Evolutionary conservation across 2,329 filamentous ascomycete species (phyloP).

Genomic region (Calonectria pseudoreteaudii): DNA sequence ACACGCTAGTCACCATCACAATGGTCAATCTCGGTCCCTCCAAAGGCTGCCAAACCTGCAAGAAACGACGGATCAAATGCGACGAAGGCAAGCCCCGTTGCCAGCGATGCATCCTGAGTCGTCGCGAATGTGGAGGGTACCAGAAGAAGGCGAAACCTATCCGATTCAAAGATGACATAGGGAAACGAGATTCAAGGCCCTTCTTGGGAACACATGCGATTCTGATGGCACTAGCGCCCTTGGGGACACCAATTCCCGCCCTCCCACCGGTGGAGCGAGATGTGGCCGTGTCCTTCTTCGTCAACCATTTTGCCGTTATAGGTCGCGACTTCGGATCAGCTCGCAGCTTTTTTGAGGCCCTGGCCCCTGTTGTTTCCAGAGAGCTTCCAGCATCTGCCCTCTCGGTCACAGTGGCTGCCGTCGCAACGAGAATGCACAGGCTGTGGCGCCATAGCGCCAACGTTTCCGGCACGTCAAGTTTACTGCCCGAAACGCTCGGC

Average conservation of each 20-base stretch:
- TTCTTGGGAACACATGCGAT: neutral
- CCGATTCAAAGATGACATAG: slow-evolving; percentile 19
- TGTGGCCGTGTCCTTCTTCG: slow-evolving; percentile 21
- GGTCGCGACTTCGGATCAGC: slow-evolving; percentile 15
- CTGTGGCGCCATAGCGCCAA: slow-evolving; percentile 15
- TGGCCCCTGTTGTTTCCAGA: slow-evolving; percentile 15
- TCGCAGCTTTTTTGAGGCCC: slow-evolving; percentile 26
- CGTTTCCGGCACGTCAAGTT: neutral
- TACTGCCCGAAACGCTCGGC: neutral
- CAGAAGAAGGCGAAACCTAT: slow-evolving; percentile 7
- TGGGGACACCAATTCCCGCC: neutral
- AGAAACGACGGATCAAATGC: slow-evolving; percentile 25
- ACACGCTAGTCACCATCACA: neutral
- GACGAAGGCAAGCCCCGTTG: slow-evolving; percentile 28
- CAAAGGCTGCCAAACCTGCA: slow-evolving; percentile 29
- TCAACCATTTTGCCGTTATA: slow-evolving; percentile 15
- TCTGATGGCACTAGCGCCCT: neutral
- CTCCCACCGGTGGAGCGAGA: slow-evolving; percentile 17
- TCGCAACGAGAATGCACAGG: slow-evolving; percentile 12
- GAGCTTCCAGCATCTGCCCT: slow-evolving; percentile 16
- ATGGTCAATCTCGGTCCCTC: slow-evolving; percentile 30
- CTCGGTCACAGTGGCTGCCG: slow-evolving; percentile 18
- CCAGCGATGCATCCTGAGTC: slow-evolving; percentile 11
- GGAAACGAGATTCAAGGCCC: neutral
- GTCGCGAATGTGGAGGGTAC: slow-evolving; percentile 27